Evolutionary conservation across 371 early-diverging fungal species (phyloP).

Genomic region (Entomophthora muscae): DNA sequence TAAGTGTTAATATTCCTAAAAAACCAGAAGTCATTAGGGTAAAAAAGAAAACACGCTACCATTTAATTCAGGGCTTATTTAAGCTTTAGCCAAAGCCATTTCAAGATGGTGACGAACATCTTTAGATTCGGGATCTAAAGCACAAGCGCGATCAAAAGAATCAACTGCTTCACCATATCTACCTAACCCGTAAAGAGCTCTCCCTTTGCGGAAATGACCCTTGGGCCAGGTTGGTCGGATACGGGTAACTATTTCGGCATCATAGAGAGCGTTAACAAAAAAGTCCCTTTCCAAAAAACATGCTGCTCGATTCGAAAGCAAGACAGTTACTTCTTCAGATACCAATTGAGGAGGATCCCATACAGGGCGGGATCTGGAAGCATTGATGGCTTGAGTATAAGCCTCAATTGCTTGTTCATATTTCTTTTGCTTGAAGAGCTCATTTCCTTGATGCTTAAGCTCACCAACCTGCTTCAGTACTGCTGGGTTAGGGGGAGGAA

Average conservation of each 20-base stretch:
- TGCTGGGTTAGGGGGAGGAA: conserved; percentile 56
- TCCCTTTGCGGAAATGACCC: conserved; percentile 63
- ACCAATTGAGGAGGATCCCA: conserved; percentile 54
- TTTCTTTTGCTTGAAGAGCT: conserved; percentile 37
- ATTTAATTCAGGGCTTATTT: no score
- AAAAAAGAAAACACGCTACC: no score
- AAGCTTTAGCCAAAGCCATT: background rate
- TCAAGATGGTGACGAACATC: conserved; percentile 16
- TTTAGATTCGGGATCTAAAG: conserved; percentile 46
- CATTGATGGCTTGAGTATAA: conserved; percentile 51
- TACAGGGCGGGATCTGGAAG: conserved; percentile 48
- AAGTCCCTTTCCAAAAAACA: conserved; percentile 42
- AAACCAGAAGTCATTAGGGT: no score
- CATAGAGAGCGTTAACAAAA: conserved; percentile 53
- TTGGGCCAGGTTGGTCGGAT: conserved; percentile 59
- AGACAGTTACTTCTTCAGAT: conserved; percentile 45
- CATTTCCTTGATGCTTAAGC: conserved; percentile 59
- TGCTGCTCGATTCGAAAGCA: conserved; percentile 53
- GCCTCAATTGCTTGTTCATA: conserved; percentile 46
- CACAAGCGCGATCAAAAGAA: conserved; percentile 41
- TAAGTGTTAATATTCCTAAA: no score
- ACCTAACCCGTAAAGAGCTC: conserved; percentile 43
- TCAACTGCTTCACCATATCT: conserved; percentile 42
- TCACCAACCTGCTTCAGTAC: conserved; percentile 39
- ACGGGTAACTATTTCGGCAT: conserved; percentile 53